Evolutionary conservation across 108 stramenopile genomes (phyloP).

Genomic region (Aurantiochytrium sp.): DNA sequence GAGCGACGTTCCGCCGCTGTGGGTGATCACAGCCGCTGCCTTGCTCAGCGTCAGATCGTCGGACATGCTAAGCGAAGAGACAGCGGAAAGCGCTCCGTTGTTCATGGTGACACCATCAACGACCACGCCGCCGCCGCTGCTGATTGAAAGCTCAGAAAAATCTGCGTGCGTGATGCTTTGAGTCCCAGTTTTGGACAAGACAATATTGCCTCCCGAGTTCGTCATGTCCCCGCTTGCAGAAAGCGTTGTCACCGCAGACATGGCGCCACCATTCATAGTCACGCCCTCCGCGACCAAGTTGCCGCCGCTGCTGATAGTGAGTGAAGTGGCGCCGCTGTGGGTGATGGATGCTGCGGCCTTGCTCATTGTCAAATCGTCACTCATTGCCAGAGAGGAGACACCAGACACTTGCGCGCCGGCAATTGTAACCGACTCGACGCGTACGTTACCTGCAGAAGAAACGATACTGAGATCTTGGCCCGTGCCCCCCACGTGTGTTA

Average conservation of each 20-base stretch:
- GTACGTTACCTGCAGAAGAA: neutral
- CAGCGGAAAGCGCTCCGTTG: too few relatives aligned
- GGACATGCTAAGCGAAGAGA: neutral
- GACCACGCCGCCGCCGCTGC: neutral
- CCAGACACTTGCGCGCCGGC: neutral
- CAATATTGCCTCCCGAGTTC: neutral
- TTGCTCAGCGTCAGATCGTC: too few relatives aligned
- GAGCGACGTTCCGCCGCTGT: neutral
- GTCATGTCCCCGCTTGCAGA: neutral
- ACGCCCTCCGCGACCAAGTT: neutral
- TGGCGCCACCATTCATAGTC: neutral
- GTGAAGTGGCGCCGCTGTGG: too few relatives aligned
- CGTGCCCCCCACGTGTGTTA: neutral
- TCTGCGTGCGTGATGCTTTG: neutral
- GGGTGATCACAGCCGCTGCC: neutral
- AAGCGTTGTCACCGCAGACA: neutral
- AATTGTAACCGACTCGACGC: neutral
- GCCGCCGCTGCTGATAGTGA: neutral
- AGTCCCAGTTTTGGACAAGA: neutral
- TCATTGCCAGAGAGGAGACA: neutral
- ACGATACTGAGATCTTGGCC: neutral
- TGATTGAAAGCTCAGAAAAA: neutral
- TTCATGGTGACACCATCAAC: neutral
- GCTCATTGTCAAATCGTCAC: neutral
- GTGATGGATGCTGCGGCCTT: too few relatives aligned